Conservation (phyloP, 2,329 filamentous ascomycete species). For the Neopestalotiopsis sp. region DNA sequence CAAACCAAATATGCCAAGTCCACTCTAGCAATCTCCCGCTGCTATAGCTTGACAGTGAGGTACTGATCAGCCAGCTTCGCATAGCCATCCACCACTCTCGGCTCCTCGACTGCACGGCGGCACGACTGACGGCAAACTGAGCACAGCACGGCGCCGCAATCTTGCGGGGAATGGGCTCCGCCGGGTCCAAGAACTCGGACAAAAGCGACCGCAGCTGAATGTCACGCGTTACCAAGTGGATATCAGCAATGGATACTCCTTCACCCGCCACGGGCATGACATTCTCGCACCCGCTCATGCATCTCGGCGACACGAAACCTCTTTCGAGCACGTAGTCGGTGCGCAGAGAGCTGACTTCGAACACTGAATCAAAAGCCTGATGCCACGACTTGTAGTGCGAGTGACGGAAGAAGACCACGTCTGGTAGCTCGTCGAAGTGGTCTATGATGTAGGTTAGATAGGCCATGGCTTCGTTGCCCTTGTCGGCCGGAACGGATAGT, state of each 20-base stretch:
- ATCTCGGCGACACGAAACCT: constrained; percentile 67
- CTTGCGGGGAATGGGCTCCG: constrained; percentile 36
- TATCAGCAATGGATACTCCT: not conserved
- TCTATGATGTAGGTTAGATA: constrained; percentile 69
- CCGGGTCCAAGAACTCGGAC: constrained; percentile 27
- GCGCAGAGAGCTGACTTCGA: constrained; percentile 55
- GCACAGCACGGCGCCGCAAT: constrained; percentile 55
- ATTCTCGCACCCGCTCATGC: constrained; percentile 36
- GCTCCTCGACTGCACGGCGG: constrained; percentile 45
- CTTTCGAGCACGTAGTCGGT: constrained; percentile 54
- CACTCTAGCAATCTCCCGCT: constrained; percentile 58
- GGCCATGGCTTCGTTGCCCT: constrained; percentile 65
- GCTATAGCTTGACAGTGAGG: constrained; percentile 45
- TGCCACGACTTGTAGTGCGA: constrained; percentile 61
- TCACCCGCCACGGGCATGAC: constrained; percentile 11
- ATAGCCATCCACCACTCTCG: constrained; percentile 50
- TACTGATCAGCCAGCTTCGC: constrained; percentile 54
- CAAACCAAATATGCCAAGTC: constrained; percentile 50
- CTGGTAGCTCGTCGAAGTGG: constrained; percentile 63
- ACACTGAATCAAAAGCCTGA: constrained; percentile 57
- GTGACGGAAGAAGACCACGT: constrained; percentile 66
- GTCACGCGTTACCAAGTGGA: constrained; percentile 19
- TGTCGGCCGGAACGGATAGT: constrained; percentile 31
- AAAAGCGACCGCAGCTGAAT: constrained; percentile 26
- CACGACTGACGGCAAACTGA: constrained; percentile 57